Base-by-base conservation (phyloP, 2,329 filamentous ascomycete genomes). In the Penicillium sclerotigenum region DNA sequence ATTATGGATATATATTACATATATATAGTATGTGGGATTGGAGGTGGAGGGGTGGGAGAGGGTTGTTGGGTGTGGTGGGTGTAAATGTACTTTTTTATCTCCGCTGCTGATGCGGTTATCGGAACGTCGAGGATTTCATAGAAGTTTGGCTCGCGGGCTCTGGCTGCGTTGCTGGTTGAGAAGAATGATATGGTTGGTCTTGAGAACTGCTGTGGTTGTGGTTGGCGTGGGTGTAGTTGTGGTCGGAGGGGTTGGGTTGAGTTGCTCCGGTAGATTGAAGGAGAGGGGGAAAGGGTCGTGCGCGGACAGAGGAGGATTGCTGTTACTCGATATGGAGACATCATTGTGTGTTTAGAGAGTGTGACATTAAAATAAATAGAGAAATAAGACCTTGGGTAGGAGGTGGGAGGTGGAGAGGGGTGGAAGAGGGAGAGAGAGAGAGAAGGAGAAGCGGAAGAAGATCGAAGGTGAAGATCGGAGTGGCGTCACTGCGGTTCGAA, bases 61-160 rank as follows among this genome's bases (percentile, higher is more conserved):
- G 18, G 29, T 9, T 42, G 18, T n/a, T 42, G 34, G 16, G 14
- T 31, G 59, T 34, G 43, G 59, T 34, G 43, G 28, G 42, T 31
- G 36, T 24, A 18, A 3, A 16, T 26, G 20, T 71, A 91, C 87
- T 89, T 93, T 75, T 97, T 97, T 59, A 97, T 92, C 51, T 96
- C 90, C 9, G 80, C 78, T 1, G 83, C 76, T 16, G 88, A 85
- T 38, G 93, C 92, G 61, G 83, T 82, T 40, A 81, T 80, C 0
- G 83, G 76, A n/a, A 99, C 74, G 40, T 87, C 83, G 49, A 99
- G 82, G 38, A 87, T 86, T 66, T 93, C 88, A 75, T 99, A 99
- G 77, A 96, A 88, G 59, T 86, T 91, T 64, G 73, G 67, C 36
- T 78, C 64, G 64, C 69, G 68, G 68, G 43, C 50, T 16, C 28